These are phyloP conservation scores for Helotiales sp. DNA, from an alignment of 2,329 filamentous ascomycete genomes.

Conservation along the genomic window DNA sequence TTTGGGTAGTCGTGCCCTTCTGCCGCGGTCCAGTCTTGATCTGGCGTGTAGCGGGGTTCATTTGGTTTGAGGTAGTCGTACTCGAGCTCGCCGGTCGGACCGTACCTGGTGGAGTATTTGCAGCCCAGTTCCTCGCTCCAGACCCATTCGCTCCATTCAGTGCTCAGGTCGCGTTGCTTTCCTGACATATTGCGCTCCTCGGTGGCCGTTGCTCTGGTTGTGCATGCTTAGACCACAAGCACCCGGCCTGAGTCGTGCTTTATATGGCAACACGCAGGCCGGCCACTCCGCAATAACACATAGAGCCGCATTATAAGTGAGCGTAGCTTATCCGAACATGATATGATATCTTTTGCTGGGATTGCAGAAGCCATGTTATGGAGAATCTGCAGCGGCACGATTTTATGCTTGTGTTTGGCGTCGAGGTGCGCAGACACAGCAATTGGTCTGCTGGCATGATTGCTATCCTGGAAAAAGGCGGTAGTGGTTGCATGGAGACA, in stretches of 20 bases:
- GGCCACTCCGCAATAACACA: neutral
- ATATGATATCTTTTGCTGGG: neutral
- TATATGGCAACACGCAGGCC: slow-evolving; percentile 1
- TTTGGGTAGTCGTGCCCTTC: too few species aligned
- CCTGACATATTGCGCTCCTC: slow-evolving; percentile 4
- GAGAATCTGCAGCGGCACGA: neutral
- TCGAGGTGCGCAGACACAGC: neutral
- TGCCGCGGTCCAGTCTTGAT: neutral
- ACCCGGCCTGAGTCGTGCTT: neutral
- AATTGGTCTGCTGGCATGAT: neutral
- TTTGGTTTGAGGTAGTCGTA: slow-evolving; percentile 1
- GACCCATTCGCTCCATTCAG: slow-evolving; percentile 15
- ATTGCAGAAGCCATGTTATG: neutral
- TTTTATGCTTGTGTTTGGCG: neutral
- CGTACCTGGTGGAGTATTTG: slow-evolving; percentile 8
- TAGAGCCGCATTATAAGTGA: neutral
- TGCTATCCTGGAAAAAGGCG: neutral
- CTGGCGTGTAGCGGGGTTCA: neutral
- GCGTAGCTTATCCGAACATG: neutral
- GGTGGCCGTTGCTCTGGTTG: neutral
- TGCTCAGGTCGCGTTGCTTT: slow-evolving; percentile 12
- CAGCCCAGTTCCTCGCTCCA: slow-evolving; percentile 14
- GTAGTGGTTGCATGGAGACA: neutral
- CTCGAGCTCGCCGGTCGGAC: neutral
- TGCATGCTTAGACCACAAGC: neutral